Conservation (phyloP, 768 basidiomycete species). For the Mycena galopus region DNA sequence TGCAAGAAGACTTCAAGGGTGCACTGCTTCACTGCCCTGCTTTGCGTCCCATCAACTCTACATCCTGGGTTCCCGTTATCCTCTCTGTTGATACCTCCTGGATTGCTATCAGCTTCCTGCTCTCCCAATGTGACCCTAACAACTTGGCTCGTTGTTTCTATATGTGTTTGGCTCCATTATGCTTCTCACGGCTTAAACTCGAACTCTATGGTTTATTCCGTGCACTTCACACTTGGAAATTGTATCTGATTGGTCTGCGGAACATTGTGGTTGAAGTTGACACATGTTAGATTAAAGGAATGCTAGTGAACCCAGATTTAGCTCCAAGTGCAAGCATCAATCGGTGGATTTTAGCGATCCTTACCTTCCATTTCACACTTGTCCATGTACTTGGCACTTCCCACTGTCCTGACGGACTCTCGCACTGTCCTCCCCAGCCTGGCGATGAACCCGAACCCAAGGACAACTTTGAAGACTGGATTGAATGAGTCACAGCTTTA, state of each 20-base stretch:
- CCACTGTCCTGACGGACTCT: constrained; percentile 48
- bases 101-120: neutral
- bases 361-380: constrained; percentile 45
- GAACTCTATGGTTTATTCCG: no score
- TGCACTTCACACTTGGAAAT: no score
- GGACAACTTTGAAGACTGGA: constrained; percentile 36
- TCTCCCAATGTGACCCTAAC: constrained; percentile 30
- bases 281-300: constrained; percentile 18
- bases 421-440: constrained; percentile 29
- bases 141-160: constrained; percentile 30
- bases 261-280: no score
- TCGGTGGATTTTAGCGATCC: constrained; percentile 42
- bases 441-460: constrained; percentile 24
- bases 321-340: constrained; percentile 43
- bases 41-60: constrained; percentile 50
- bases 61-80: constrained; percentile 39
- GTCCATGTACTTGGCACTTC: neutral
- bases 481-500: constrained; percentile 35
- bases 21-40: no score
- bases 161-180: constrained; percentile 35
- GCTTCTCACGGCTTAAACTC: neutral
- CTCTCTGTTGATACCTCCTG: constrained; percentile 48
- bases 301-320: constrained; percentile 44
- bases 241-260: no score
- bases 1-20: no score